These are phyloP conservation scores for Acrodontium crateriforme DNA, from an alignment of 2,329 filamentous ascomycete species.

Conservation along the genomic window DNA sequence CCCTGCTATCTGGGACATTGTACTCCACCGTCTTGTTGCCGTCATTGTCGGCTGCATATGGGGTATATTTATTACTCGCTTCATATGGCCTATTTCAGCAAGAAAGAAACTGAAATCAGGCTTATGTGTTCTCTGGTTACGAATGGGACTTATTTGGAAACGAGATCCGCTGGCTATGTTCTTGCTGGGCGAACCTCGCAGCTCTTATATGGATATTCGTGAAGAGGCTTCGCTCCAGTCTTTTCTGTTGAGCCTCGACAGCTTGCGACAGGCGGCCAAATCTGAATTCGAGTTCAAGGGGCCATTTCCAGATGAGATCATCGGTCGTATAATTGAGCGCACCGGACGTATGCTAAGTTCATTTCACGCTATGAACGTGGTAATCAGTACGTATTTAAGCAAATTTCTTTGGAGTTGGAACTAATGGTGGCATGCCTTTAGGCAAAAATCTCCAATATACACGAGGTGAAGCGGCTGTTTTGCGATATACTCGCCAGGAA, in stretches of 20 bases:
- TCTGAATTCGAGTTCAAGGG: conserved; percentile 81
- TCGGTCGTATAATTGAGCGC: conserved; percentile 59
- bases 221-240: conserved; percentile 80
- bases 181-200: conserved; percentile 24
- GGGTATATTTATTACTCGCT: conserved; percentile 77
- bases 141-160: conserved; percentile 94
- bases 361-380: conserved; percentile 91
- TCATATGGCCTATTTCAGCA: conserved; percentile 90
- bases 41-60: conserved; percentile 80
- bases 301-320: conserved; percentile 65
- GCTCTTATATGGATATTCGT: conserved; percentile 65
- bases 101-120: conserved; percentile 80
- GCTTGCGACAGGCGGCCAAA: conserved; percentile 56
- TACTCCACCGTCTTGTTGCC: conserved; percentile 71
- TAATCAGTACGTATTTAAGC: no score
- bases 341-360: conserved; percentile 80
- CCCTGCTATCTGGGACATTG: conserved; percentile 78
- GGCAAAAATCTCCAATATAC: conserved; percentile 62
- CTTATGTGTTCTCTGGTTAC: conserved; percentile 77
- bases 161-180: conserved; percentile 72
- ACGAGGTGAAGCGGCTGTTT: conserved; percentile 65
- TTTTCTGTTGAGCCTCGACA: conserved; percentile 60
- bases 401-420: no score
- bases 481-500: conserved; percentile 67
- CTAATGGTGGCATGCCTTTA: no score